phyloP scores from a whole-genome alignment of 2,329 filamentous ascomycete genomes.

The Fonsecaea erecta region DNA sequence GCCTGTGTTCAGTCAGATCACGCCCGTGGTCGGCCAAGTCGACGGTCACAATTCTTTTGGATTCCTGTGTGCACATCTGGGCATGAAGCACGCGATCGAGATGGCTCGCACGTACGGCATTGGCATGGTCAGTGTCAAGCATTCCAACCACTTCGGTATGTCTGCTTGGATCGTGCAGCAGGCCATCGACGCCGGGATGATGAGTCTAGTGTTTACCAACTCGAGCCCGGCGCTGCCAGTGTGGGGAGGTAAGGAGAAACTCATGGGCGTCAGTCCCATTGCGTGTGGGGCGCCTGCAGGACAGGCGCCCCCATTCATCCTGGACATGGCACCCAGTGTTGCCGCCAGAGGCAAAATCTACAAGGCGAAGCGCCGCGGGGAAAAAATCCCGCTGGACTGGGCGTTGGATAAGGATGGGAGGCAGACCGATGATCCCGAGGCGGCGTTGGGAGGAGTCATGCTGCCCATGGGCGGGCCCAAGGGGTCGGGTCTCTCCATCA shows the following conservation, averaged over 20 bases:
- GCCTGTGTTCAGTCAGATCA: conserved; percentile 65
- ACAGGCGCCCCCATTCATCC: conserved; percentile 61
- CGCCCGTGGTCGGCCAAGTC: conserved; percentile 72
- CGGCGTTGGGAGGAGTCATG: conserved; percentile 78
- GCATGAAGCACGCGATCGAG: conserved; percentile 69
- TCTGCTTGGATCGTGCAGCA: conserved; percentile 78
- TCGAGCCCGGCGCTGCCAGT: conserved; percentile 73
- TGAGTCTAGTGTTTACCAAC: conserved; percentile 73
- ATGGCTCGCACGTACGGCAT: conserved; percentile 70
- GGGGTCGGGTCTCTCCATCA: conserved; percentile 74
- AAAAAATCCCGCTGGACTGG: conserved; percentile 62
- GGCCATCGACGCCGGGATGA: conserved; percentile 72
- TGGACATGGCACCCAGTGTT: conserved; percentile 54
- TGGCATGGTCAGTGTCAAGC: conserved; percentile 75
- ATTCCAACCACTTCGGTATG: conserved; percentile 86
- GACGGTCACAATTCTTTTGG: conserved; percentile 74
- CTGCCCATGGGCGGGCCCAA: conserved; percentile 85
- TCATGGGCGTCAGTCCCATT: conserved; percentile 75
- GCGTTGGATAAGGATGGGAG: conserved; percentile 72
- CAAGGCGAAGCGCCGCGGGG: conserved; percentile 49
- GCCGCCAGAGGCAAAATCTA: conserved; percentile 54
- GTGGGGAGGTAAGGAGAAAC: conserved; percentile 69
- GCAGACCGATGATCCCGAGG: conserved; percentile 71
- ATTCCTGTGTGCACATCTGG: conserved; percentile 69
- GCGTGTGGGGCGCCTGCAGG: conserved; percentile 74